Evolutionary conservation across 1,284 basidiomycete species (phyloP).

Genomic region (Puccinia novopanici): DNA sequence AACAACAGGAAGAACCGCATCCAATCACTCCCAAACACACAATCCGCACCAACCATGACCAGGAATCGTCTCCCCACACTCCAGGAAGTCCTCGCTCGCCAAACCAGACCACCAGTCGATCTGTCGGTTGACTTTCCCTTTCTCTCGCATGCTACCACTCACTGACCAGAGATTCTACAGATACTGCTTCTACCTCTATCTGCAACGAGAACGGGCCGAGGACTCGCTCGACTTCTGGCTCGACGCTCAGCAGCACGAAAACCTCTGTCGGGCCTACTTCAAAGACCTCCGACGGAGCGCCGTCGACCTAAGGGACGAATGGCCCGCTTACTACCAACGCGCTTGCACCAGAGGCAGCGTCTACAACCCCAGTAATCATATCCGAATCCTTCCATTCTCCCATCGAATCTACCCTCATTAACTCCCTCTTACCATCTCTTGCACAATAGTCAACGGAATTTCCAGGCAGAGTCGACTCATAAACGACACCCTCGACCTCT

Average conservation of each 20-base stretch:
- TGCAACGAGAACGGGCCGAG: conserved; percentile 89
- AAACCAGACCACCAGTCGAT: conserved; percentile 88
- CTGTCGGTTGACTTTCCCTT: conserved; percentile 62
- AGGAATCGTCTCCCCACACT: conserved; percentile 45
- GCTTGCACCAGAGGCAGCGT: conserved; percentile 57
- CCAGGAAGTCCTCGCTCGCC: conserved; percentile 48
- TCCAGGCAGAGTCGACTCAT: conserved; percentile 28
- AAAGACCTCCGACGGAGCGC: conserved; percentile 57
- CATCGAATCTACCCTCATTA: not conserved
- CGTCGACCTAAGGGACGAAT: conserved; percentile 54
- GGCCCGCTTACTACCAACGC: conserved; percentile 58
- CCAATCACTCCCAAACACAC: not conserved
- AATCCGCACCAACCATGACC: conserved; percentile 21
- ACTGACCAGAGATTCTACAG: conserved; percentile 30
- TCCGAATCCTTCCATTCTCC: conserved; percentile 3
- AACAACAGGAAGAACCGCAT: not conserved
- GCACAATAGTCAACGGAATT: conserved; percentile 39
- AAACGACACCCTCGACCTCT: conserved; percentile 12
- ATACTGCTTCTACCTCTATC: conserved; percentile 69
- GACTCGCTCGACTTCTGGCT: conserved; percentile 98
- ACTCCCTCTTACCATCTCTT: not conserved
- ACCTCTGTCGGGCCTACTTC: conserved; percentile 67
- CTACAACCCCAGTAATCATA: conserved; percentile 53
- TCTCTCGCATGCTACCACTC: conserved; percentile 12
- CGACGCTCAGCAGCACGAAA: conserved; percentile 98